Evolutionary conservation across 2,329 filamentous ascomycete species (phyloP).

Genomic region (Ceratocystis diversiconidia): DNA sequence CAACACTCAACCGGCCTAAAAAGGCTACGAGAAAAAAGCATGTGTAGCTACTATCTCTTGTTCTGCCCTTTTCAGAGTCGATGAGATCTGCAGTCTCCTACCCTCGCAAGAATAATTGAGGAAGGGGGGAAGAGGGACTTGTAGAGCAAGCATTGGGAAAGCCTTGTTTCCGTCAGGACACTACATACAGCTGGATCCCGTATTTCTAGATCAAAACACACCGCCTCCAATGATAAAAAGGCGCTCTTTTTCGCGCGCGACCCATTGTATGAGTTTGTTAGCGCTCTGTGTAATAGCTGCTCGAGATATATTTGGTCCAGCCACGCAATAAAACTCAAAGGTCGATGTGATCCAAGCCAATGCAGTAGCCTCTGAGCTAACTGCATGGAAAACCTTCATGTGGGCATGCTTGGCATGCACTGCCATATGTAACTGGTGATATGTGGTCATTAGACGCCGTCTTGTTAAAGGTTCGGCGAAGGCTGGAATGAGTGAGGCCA

Average conservation of each 20-base stretch:
- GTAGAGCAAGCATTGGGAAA: not conserved
- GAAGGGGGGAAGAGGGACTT: not conserved
- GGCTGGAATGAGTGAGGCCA: conserved; percentile 63
- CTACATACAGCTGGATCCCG: not conserved
- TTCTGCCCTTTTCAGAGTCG: not conserved
- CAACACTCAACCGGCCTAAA: not conserved
- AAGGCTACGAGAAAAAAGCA: not conserved
- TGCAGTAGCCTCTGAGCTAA: conserved; percentile 59
- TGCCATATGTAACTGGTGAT: conserved; percentile 69
- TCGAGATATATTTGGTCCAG: conserved; percentile 54
- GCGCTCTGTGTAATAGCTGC: conserved; percentile 66
- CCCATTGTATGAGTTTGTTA: conserved; percentile 83
- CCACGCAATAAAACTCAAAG: conserved; percentile 94
- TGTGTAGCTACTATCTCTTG: not conserved
- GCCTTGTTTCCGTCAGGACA: not conserved
- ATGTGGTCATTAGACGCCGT: conserved; percentile 66
- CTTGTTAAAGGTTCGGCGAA: conserved; percentile 46
- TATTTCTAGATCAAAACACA: conserved; percentile 41
- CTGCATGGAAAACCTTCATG: conserved; percentile 72
- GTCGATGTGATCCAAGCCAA: conserved; percentile 82
- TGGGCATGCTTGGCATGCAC: conserved; percentile 76
- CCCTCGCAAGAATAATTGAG: not conserved
- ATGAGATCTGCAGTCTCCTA: not conserved
- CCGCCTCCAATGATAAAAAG: conserved; percentile 97
- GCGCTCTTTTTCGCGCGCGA: conserved; percentile 78